Base-by-base conservation (phyloP, 495 filamentous ascomycete species). In the Baudoinia panamericana region DNA sequence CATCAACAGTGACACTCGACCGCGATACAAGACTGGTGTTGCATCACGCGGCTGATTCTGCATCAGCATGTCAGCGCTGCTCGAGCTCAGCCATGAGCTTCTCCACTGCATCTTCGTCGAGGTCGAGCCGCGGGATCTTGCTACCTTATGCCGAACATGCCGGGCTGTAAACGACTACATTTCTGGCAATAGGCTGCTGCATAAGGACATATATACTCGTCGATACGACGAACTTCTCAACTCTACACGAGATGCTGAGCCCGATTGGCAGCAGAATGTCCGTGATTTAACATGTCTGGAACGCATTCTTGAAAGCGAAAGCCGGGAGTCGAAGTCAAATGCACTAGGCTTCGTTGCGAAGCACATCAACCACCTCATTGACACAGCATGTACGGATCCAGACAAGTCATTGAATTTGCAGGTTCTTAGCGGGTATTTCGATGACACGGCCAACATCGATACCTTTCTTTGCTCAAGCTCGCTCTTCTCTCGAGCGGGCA, bases 41-140 rank as follows among this genome's bases (percentile, higher is more conserved):
- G n/a, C n/a, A n/a, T n/a, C n/a, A n/a, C n/a, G n/a, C n/a, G n/a
- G n/a, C n/a, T n/a, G n/a, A n/a, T n/a, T n/a, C n/a, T n/a, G n/a
- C n/a, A n/a, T n/a, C n/a, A n/a, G n/a, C n/a, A 54, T 48, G 44
- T 1, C 46, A 8, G 34, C 34, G 10, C 46, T 62, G 3, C 52
- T 58, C 28, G 57, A 54, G 41, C 51, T 62, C 9, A 58, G 50
- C 39, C 62, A 67, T n/a, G 75, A 79, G 56, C 64, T 76, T 31
- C 45, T 77, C 20, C 68, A 75, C 44, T 56, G 63, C 43, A 69
- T 80, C 39, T 58, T 80, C 28, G 43, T 53, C 33, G 63, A 67
- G 37, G 54, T 73, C n/a, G 57, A 70, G n/a, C 69, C 70, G 1
- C 45, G 56, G 22, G 73, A 76, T 43, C 46, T 80, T 22, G 59